Base-by-base conservation (phyloP, 345 rosid genomes). In the Bruguiera gymnorhiza region DNA sequence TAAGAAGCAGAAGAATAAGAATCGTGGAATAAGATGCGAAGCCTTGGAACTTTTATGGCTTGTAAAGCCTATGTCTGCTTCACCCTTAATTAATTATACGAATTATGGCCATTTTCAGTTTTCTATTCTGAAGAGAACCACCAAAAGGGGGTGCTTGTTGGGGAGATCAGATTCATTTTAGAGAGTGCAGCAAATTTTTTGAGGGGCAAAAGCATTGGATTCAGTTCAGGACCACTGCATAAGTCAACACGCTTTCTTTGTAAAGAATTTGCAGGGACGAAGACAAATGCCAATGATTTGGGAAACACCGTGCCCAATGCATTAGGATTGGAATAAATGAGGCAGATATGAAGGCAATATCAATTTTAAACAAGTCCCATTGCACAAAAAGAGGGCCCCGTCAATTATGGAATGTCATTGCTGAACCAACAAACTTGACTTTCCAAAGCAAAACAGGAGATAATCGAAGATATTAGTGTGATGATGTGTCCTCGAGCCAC, bases 231-330 rank as follows among this genome's bases (percentile, higher is more conserved):
- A 62, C 71, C 68, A 20, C 43, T 63, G 56, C 11, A 50, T 6
- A 75, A 79, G 74, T 75, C 79, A 68, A 75, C 71, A 8, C 71
- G 36, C 59, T 43, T 75, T 43, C 65, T 34, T 37, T 37, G 13
- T 9, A 9, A 10, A 37, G 2, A 37, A 37, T 37, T 36, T 36
- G 39, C 8, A 1, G 39, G 36, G 39, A 8, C 36, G 48, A 23
- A 26, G 58, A 65, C 32, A 57, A 55, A 8, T 24, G 48, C 43
- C 31, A 48, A 62, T 8, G 69, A 66, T 71, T 69, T 34, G 62
- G 67, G 21, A 36, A 78, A 57, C 21, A 48, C 69, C 58, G 50
- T 65, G 53, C 60, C 60, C 60, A 60, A 65, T 46, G 71, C 59
- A 50, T 50, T 60, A 23, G 27, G 27, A 39, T 39, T 39, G 48